Percentiles rank a stretch among this genome's conserved stretches.
Evolutionary conservation across 2,329 filamentous ascomycete genomes (phyloP).

Genomic region (Cladosporium sp.): DNA sequence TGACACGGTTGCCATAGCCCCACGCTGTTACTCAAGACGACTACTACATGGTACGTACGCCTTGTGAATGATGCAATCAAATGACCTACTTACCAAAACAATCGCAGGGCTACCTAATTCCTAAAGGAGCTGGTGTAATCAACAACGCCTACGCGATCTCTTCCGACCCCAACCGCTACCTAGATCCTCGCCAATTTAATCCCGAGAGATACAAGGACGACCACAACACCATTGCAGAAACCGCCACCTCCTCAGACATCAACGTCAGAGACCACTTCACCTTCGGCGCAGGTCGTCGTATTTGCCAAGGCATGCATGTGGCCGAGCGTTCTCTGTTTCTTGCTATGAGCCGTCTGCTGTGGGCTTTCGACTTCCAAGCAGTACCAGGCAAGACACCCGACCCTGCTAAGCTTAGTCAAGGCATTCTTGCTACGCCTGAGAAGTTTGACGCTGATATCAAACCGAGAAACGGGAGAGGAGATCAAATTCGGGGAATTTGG

Average conservation of each 20-base stretch:
- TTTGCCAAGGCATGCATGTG: constrained; percentile 57
- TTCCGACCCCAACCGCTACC: constrained; percentile 33
- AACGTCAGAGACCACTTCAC: constrained; percentile 50
- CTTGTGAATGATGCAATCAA: background rate
- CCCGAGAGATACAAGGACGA: constrained; percentile 30
- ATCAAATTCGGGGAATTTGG: background rate
- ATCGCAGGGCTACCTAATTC: constrained; percentile 29
- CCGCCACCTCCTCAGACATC: constrained; percentile 33
- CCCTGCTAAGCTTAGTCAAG: background rate
- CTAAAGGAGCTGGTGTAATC: constrained; percentile 25
- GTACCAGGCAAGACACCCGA: background rate
- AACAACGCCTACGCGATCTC: constrained; percentile 35
- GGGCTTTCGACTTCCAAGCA: constrained; percentile 35
- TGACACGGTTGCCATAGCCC: background rate
- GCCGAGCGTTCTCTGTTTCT: constrained; percentile 49
- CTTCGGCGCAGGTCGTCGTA: constrained; percentile 54
- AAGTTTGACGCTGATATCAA: constrained; percentile 4
- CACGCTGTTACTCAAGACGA: constrained; percentile 16
- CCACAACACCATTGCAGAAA: constrained; percentile 24
- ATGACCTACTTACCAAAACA: background rate
- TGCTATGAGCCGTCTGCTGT: constrained; percentile 45
- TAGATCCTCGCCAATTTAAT: constrained; percentile 36
- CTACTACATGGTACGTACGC: background rate
- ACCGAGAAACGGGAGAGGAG: background rate
- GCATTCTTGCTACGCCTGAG: background rate